Base-by-base conservation (phyloP, 225 moss, liverwort and hornwort genomes). In the Pleurozium schreberi region DNA sequence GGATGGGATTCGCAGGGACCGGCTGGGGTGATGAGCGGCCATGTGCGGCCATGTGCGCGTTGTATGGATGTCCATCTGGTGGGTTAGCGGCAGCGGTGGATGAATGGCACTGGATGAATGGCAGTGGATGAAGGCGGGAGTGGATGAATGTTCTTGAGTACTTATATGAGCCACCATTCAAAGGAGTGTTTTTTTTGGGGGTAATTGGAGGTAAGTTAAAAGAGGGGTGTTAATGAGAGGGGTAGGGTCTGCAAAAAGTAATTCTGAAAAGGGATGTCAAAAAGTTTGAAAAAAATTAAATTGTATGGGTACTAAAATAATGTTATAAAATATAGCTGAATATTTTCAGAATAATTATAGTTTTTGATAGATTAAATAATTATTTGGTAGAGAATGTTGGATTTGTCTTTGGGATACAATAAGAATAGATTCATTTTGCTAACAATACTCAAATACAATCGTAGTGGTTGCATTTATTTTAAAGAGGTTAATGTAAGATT, bases 391-490 rank as follows among this genome's bases (percentile, higher is more conserved):
- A 9, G 4, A 23, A 26, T 42, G 8, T 23, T 68, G 68, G n/a
- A 68, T 12, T 68, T 40, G 23, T 1, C 68, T 68, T 68, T 12
- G 2, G 0, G 0, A 1, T n/a, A n/a, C 1, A 4, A 13, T 13
- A 40, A 42, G 14, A 42, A 9, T 8, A 70, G 9, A 42, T 15
- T 42, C 70, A 70, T 5, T 42, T 9, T 69, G 9, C 42, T 26
- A 70, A 26, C 1, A 42, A 14, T 15, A 14, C 9, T 70, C 8
- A 26, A 70, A 42, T 42, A 42, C 8, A 42, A 42, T 70, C 0
- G 5, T 15, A 15, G 15, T 42, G 16, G 9, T 43, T 71, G 27
- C 5, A 16, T 26, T 42, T 23, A 70, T 42, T 70, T 5, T 26
- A 14, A n/a, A 26, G 26, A 70, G 2, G 0, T 5, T 42, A 70